Percentiles rank a stretch among this genome's conserved stretches.
phyloP scores from a whole-genome alignment of 371 early-diverging fungal genomes.

The Mortierella sp. region DNA sequence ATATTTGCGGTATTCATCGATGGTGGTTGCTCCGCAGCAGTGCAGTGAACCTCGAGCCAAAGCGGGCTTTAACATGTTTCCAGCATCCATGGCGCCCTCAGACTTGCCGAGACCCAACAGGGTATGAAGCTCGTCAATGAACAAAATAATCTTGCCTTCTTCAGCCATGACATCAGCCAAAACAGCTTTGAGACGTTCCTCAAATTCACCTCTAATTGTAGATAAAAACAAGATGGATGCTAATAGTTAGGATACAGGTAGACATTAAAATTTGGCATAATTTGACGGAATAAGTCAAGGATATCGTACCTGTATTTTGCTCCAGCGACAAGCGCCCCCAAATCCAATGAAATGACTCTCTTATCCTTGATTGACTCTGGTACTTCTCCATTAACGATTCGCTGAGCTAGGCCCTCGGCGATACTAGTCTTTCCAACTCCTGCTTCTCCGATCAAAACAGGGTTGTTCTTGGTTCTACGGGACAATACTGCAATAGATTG shows the following conservation, averaged over 20 bases:
- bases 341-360: conserved; percentile 82
- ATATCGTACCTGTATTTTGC: conserved; percentile 73
- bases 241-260: not conserved
- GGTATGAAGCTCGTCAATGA: conserved; percentile 91
- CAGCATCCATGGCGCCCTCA: conserved; percentile 83
- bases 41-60: conserved; percentile 85
- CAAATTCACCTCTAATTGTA: conserved; percentile 82
- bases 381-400: conserved; percentile 85
- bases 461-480: conserved; percentile 93
- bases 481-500: conserved; percentile 55
- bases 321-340: conserved; percentile 87
- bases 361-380: conserved; percentile 82
- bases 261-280: not conserved
- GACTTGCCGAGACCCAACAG: conserved; percentile 85
- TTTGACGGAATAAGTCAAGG: not conserved
- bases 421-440: conserved; percentile 79
- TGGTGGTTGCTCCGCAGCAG: conserved; percentile 92
- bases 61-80: conserved; percentile 90
- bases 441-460: conserved; percentile 89
- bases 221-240: not conserved
- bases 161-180: conserved; percentile 79
- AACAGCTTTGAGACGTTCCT: conserved; percentile 84
- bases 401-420: conserved; percentile 83
- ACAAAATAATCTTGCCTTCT: conserved; percentile 82
- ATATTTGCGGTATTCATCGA: conserved; percentile 87